Percentiles rank a stretch among this genome's conserved stretches.
phyloP scores from a whole-genome alignment of 2,329 filamentous ascomycete species.

The Emergomyces pasteurianus region DNA sequence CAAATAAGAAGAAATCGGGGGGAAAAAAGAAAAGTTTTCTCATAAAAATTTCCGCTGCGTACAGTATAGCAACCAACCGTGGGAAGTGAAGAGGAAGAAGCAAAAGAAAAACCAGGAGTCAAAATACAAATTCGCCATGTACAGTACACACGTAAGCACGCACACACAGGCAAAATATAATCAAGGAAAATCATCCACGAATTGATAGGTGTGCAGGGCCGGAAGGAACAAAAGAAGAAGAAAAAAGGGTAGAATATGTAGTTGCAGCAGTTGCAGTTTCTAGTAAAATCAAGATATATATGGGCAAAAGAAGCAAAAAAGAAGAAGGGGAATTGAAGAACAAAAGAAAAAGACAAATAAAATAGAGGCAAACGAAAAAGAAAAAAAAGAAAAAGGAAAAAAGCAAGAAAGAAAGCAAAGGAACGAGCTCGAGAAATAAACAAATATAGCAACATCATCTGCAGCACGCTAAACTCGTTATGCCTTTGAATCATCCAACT shows the following conservation, averaged over 20 bases:
- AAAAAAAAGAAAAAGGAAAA: conserved; percentile 14
- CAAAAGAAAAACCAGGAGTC: conserved; percentile 11
- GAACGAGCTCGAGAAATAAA: conserved; percentile 19
- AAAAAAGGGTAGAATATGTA: not conserved
- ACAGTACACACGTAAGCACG: not conserved
- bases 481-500: not conserved
- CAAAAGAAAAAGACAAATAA: no score
- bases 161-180: not conserved
- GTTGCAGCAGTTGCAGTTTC: not conserved
- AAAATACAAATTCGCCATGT: not conserved
- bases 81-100: conserved; percentile 2
- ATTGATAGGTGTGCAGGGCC: conserved; percentile 10
- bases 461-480: conserved; percentile 15
- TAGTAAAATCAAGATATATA: not conserved
- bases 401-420: conserved; percentile 4
- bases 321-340: not conserved
- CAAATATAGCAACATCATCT: conserved; percentile 18
- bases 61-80: not conserved
- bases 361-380: conserved; percentile 13
- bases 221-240: conserved; percentile 12
- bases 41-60: no score
- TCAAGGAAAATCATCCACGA: not conserved
- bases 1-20: no score
- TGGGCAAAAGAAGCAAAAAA: no score
- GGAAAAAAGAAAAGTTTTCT: conserved; percentile 15